Evolutionary conservation across 495 filamentous ascomycete genomes (phyloP), one percentile per base, ranked within the genome.

Genomic region (Annulohypoxylon moriforme): DNA sequence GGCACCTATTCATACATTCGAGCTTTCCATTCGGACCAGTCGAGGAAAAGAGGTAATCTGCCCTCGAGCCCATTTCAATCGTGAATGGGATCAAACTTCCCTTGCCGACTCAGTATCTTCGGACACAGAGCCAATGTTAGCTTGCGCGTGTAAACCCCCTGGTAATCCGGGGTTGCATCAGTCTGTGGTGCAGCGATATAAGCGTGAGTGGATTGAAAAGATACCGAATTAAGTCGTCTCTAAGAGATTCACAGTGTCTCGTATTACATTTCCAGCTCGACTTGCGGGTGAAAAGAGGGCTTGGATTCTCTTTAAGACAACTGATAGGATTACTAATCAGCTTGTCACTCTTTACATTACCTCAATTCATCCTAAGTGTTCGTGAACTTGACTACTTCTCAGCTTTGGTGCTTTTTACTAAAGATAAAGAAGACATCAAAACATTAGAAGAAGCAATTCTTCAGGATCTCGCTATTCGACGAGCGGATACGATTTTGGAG

Each of bases 381-480:
- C 16, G 53, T 57, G 18, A 36, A 27, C n/a, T 20, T n/a, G n/a
- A 7, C 20, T 27, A 11, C 25, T 16, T 0, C n/a, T 36, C 3
- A 24, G 16, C 16, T 1, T 38, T 38, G 14, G 3, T 22, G 31
- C 14, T 9, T 10, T 31, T 34, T 57, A 22, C 53, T 57, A 24
- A 57, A 36, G 8, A 34, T 20, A 31, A 16, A 10, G n/a, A 38
- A 57, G 53, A 57, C 25, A 57, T 57, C 9, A 29, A 38, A 36
- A 8, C 33, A 18, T 36, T 57, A 36, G 53, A 57, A 24, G 31
- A 57, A 22, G 8, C 31, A 7, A 57, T 57, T 22, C 53, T 57
- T 24, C 53, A 57, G 31, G 53, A 38, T 57, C 20, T 57, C 18
- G 53, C 53, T 20, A 57, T 57, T 57, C 22, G 33, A 38, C 53